phyloP scores from a whole-genome alignment of 805 yeast species.

The Ogataea paradorogensis region DNA sequence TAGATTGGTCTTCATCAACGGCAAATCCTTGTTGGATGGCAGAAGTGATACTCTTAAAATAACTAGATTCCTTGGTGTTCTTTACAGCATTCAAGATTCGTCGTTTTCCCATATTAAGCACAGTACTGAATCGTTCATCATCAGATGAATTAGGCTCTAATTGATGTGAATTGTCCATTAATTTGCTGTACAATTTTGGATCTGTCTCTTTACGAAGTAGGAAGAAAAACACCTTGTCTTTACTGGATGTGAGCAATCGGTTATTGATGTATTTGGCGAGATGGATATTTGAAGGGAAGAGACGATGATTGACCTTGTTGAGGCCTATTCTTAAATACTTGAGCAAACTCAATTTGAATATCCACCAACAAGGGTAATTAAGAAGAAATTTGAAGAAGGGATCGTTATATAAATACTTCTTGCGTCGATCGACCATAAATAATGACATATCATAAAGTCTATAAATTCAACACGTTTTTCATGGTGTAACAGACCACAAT shows the following conservation, averaged over 20 bases:
- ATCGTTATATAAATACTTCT: neutral
- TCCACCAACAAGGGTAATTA: conserved; percentile 1
- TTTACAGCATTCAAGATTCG: conserved; percentile 47
- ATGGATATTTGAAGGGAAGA: neutral
- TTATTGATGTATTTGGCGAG: conserved; percentile 15
- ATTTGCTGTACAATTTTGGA: conserved; percentile 14
- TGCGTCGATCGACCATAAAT: conserved; percentile 14
- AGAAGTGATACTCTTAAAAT: conserved; percentile 45
- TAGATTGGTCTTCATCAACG: conserved; percentile 15
- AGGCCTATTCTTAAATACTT: conserved; percentile 12
- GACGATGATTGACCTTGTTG: conserved; percentile 10
- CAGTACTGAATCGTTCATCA: conserved; percentile 23
- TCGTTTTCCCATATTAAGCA: conserved; percentile 33
- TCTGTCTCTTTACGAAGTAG: conserved; percentile 22
- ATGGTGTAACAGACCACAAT: conserved; percentile 46
- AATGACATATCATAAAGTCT: neutral
- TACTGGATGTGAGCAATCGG: conserved; percentile 16
- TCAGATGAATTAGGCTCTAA: conserved; percentile 5
- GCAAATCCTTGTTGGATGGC: conserved; percentile 33
- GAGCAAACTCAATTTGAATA: conserved; percentile 18
- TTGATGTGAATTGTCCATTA: conserved; percentile 14
- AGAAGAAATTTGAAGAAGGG: neutral
- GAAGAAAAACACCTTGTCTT: conserved; percentile 30
- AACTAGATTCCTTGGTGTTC: conserved; percentile 46
- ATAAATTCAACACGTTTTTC: conserved; percentile 28